Evolutionary conservation across 1,139 yeast genomes (phyloP).

Genomic region (Martiniozyma asiatica): DNA sequence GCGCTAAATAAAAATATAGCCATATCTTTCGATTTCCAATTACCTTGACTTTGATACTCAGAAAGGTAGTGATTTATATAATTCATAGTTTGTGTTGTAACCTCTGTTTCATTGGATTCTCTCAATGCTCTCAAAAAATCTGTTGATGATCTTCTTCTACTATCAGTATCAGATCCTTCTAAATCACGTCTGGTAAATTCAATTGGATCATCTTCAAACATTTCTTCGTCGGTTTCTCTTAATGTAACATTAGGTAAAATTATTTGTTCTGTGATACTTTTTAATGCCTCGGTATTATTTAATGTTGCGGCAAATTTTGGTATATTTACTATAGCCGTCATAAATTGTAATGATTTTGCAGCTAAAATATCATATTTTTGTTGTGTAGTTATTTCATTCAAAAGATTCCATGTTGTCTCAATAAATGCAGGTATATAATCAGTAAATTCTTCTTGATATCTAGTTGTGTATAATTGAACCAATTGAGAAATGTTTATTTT

Average conservation of each 20-base stretch:
- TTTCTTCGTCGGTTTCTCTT: constrained; percentile 79
- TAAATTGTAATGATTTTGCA: constrained; percentile 66
- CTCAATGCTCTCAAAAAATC: constrained; percentile 83
- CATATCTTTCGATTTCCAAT: constrained; percentile 82
- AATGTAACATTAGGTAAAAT: constrained; percentile 80
- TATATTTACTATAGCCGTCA: constrained; percentile 70
- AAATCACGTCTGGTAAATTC: constrained; percentile 84
- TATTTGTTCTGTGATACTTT: constrained; percentile 70
- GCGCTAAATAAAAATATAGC: constrained; percentile 81
- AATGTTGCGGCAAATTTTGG: constrained; percentile 57
- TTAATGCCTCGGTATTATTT: constrained; percentile 53
- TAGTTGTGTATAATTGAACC: constrained; percentile 71
- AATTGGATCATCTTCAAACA: constrained; percentile 94
- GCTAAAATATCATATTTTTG: constrained; percentile 77
- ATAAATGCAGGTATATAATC: constrained; percentile 68
- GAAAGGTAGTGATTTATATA: constrained; percentile 61
- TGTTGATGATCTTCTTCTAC: constrained; percentile 83
- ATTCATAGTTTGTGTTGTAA: constrained; percentile 66
- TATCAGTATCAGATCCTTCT: constrained; percentile 90
- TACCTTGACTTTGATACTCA: constrained; percentile 30
- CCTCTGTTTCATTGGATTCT: constrained; percentile 60
- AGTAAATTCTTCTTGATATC: constrained; percentile 86
- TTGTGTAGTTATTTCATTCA: constrained; percentile 55
- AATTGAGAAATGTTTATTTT: constrained; percentile 81
- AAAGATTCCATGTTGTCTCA: constrained; percentile 69